A percentile compares a stretch with the other conserved stretches of the same genome.
Evolutionary conservation across 108 stramenopile species (phyloP).

Genomic region (Fistulifera pelliculosa): DNA sequence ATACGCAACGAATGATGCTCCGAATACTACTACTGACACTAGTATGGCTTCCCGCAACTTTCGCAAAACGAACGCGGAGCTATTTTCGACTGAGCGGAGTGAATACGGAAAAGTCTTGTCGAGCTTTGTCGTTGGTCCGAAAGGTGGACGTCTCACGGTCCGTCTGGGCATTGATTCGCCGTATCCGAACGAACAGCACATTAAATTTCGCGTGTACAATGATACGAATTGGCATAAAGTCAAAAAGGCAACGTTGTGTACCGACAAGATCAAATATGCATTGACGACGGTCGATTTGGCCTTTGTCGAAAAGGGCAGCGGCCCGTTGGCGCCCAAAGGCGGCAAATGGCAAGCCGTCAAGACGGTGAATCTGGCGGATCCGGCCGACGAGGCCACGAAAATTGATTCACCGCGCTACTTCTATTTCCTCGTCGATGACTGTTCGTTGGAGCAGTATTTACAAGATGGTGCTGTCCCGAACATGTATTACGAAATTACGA

Average conservation of each 20-base stretch:
- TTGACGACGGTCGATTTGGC: conserved; percentile 14
- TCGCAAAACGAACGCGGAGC: conserved; percentile 10
- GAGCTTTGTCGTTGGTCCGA: conserved; percentile 55
- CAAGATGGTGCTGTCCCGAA: conserved; percentile 49
- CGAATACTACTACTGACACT: too few species aligned
- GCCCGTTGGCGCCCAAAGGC: conserved; percentile 8
- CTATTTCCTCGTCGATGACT: conserved; percentile 72
- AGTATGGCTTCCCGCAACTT: too few species aligned
- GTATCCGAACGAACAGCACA: conserved; percentile 43
- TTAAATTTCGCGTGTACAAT: conserved; percentile 39
- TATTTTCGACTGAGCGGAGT: conserved; percentile 48
- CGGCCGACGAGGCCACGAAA: conserved; percentile 19
- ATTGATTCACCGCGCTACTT: conserved; percentile 32
- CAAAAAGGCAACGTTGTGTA: conserved; percentile 40
- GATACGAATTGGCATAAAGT: conserved; percentile 61
- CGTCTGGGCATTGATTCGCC: conserved; percentile 23
- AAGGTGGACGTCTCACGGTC: conserved; percentile 19
- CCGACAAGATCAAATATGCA: conserved; percentile 41
- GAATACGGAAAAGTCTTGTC: conserved; percentile 55
- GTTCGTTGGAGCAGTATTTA: conserved; percentile 52
- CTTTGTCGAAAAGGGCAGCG: conserved; percentile 22
- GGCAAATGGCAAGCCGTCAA: conserved; percentile 18
- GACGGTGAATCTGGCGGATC: conserved; percentile 13
- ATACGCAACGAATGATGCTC: too few species aligned
- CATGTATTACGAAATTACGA: conserved; percentile 35